Percentiles rank a stretch among this genome's conserved stretches.
These are phyloP conservation scores for Kingdonia uniflora DNA, from an alignment of 164 flowering plant genomes.

Conservation along the genomic window DNA sequence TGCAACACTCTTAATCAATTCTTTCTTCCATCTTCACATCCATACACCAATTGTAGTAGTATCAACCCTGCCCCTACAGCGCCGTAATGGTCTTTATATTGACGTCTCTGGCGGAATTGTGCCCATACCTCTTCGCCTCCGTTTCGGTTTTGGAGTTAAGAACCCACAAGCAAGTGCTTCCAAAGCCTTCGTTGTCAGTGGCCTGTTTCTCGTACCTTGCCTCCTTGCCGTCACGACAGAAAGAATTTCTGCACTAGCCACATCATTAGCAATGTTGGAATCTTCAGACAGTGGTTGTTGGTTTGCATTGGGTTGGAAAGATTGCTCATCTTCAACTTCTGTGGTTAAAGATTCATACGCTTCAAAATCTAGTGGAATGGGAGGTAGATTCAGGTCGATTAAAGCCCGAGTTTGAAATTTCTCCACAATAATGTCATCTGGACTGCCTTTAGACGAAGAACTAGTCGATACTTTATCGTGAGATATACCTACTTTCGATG, in stretches of 20 bases:
- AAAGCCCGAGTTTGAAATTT: slow-evolving; percentile 12
- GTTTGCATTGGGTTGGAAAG: slow-evolving; percentile 5
- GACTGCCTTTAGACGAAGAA: slow-evolving; percentile 19
- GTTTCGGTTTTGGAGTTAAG: slow-evolving; percentile 14
- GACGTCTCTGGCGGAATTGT: slow-evolving; percentile 7
- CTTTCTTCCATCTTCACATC: slow-evolving; percentile 20
- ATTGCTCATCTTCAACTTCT: slow-evolving; percentile 11
- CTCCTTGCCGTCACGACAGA: slow-evolving; percentile 23
- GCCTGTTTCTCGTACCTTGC: slow-evolving; percentile 64
- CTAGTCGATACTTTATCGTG: slow-evolving; percentile 15
- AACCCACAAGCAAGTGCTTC: slow-evolving; percentile 58
- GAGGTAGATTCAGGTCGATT: slow-evolving; percentile 48
- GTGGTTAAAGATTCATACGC: slow-evolving; percentile 15
- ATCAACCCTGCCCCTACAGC: slow-evolving; percentile 12
- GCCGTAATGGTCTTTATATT: slow-evolving; percentile 24
- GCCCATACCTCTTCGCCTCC: slow-evolving; percentile 21
- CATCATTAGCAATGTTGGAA: slow-evolving; percentile 7
- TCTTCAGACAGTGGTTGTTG: slow-evolving; percentile 3
- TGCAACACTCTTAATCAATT: slow-evolving; percentile 14
- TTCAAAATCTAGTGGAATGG: slow-evolving; percentile 24
- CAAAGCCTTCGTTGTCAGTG: slow-evolving; percentile 46
- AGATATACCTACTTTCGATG: slow-evolving; percentile 9
- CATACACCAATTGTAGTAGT: slow-evolving; percentile 6
- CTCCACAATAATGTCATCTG: slow-evolving; percentile 17
- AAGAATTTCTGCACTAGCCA: slow-evolving; percentile 19